Conservation (phyloP, 169 alveolate species). For the Plasmodium inui region DNA sequence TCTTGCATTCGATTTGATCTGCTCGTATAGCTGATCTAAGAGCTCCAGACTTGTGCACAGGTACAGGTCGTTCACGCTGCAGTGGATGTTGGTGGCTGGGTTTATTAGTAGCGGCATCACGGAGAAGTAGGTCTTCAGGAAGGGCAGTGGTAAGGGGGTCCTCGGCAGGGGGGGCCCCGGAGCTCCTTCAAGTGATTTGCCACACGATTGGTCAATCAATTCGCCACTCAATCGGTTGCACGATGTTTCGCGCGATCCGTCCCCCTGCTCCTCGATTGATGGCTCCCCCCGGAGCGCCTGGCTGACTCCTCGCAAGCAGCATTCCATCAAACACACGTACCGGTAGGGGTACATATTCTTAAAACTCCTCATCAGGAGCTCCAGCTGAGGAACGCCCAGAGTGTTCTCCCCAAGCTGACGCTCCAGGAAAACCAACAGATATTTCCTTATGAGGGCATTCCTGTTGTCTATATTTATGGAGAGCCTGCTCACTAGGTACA, state of each 20-base stretch:
- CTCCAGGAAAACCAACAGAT: conserved; percentile 25
- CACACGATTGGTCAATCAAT: background rate
- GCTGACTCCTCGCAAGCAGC: background rate
- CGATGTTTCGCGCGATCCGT: background rate
- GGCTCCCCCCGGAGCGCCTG: background rate
- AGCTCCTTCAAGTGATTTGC: background rate
- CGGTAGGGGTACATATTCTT: conserved; percentile 67
- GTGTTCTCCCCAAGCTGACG: conserved; percentile 1
- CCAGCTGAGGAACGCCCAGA: background rate
- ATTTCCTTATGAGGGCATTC: conserved; percentile 26
- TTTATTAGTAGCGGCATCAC: conserved; percentile 36
- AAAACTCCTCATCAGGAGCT: conserved; percentile 10
- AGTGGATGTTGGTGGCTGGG: conserved; percentile 15
- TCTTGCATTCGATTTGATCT: background rate
- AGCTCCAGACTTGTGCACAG: conserved; percentile 11
- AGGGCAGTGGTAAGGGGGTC: background rate
- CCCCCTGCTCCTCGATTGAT: background rate
- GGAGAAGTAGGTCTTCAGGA: conserved; percentile 41
- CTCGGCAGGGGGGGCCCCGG: background rate
- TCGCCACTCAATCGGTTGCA: background rate
- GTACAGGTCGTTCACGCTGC: conserved; percentile 20
- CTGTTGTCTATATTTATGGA: background rate
- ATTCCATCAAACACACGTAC: conserved; percentile 11
- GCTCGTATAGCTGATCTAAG: conserved; percentile 22
- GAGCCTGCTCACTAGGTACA: conserved; percentile 47